Evolutionary conservation across 169 alveolate genomes (phyloP).

Genomic region (Eimeria maxima): DNA sequence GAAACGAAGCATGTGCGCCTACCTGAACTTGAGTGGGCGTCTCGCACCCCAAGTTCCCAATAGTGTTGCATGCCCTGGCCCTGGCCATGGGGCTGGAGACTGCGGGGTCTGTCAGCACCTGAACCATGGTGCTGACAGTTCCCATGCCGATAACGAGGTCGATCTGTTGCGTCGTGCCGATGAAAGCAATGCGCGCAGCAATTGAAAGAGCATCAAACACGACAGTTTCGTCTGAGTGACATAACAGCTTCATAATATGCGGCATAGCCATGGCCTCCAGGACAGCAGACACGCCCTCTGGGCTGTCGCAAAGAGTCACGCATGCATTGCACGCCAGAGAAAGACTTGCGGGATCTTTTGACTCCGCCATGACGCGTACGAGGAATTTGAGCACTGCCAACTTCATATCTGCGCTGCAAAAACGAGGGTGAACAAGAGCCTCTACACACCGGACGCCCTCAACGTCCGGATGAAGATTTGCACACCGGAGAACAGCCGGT

Average conservation of each 20-base stretch:
- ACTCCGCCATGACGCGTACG: constrained; percentile 76
- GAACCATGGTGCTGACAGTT: constrained; percentile 89
- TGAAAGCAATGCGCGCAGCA: constrained; percentile 92
- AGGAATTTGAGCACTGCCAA: constrained; percentile 75
- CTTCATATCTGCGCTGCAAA: constrained; percentile 74
- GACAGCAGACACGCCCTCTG: constrained; percentile 81
- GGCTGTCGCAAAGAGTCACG: constrained; percentile 83
- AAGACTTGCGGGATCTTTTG: constrained; percentile 75
- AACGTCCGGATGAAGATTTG: constrained; percentile 64
- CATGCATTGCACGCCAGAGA: constrained; percentile 81
- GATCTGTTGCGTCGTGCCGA: constrained; percentile 90
- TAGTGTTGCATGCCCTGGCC: constrained; percentile 93
- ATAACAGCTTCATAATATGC: constrained; percentile 72
- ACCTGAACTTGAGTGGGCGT: constrained; percentile 89
- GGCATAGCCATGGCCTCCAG: constrained; percentile 81
- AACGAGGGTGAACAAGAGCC: constrained; percentile 79
- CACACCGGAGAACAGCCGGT: constrained; percentile 82
- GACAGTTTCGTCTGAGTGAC: constrained; percentile 84
- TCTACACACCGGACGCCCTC: constrained; percentile 80
- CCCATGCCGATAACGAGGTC: constrained; percentile 88
- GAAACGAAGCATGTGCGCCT: neutral
- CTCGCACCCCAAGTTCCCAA: constrained; percentile 94
- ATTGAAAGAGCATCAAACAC: constrained; percentile 93
- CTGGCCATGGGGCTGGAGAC: constrained; percentile 88
- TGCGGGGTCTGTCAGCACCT: constrained; percentile 89